Conservation (phyloP, 2,329 filamentous ascomycete species). For the Aspergillus latus region DNA sequence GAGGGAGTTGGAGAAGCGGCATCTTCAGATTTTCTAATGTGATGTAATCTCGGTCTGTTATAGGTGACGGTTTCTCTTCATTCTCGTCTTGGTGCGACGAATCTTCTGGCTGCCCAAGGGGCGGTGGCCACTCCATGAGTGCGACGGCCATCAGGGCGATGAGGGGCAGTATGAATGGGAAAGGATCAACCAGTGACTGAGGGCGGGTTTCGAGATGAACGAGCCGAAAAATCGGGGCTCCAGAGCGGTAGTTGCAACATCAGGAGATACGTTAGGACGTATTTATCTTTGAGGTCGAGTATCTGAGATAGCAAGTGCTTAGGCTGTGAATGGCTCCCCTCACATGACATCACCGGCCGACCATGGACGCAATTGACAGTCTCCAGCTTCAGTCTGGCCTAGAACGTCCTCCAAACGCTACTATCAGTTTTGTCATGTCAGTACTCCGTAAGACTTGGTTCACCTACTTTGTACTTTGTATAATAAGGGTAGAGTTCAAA, state of each 20-base stretch:
- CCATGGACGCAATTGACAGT: background rate
- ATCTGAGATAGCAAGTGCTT: background rate
- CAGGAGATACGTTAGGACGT: background rate
- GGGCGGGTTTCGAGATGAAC: background rate
- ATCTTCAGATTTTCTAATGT: constrained; percentile 11
- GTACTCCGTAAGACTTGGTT: background rate
- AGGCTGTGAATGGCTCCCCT: constrained; percentile 12
- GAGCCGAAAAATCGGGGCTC: background rate
- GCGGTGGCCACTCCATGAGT: constrained; percentile 11
- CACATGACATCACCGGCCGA: constrained; percentile 13
- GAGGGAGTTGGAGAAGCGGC: constrained; percentile 56
- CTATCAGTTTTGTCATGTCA: background rate
- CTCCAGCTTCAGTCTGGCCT: background rate
- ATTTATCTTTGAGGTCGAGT: background rate
- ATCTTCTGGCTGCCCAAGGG: constrained; percentile 11
- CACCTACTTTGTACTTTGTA: background rate
- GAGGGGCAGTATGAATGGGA: background rate
- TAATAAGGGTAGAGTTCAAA: background rate
- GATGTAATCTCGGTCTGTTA: constrained; percentile 4
- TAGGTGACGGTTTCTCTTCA: constrained; percentile 3
- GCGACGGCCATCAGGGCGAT: constrained; percentile 13
- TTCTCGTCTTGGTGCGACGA: background rate
- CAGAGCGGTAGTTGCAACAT: background rate
- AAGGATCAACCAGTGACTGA: background rate
- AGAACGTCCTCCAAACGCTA: background rate